These are phyloP conservation scores for Calonectria fujianensis DNA, from an alignment of 2,329 filamentous ascomycete genomes.

Conservation along the genomic window DNA sequence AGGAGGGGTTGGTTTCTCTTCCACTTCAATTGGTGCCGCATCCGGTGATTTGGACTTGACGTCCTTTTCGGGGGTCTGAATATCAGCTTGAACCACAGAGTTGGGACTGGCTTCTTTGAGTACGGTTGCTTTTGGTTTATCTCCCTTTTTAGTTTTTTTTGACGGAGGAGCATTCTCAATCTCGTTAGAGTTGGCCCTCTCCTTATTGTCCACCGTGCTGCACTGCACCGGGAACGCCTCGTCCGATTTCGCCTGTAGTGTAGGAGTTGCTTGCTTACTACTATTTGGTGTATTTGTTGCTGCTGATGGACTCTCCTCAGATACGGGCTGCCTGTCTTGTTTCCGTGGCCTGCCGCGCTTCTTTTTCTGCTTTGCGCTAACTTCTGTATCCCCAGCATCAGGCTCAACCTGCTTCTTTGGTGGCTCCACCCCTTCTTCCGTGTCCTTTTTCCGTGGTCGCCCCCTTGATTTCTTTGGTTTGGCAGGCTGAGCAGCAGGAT, in stretches of 20 bases:
- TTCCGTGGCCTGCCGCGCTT: constrained; percentile 67
- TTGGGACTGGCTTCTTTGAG: constrained; percentile 43
- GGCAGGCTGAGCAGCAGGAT: constrained; percentile 41
- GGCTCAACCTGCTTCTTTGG: constrained; percentile 34
- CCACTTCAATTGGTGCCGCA: constrained; percentile 19
- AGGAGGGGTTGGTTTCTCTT: constrained; percentile 25
- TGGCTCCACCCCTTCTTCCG: constrained; percentile 37
- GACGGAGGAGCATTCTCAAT: not conserved
- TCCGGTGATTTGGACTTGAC: constrained; percentile 26
- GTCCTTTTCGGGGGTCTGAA: constrained; percentile 28
- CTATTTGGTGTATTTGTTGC: constrained; percentile 4
- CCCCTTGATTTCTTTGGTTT: constrained; percentile 58
- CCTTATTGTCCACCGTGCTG: not conserved
- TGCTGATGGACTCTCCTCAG: constrained; percentile 34
- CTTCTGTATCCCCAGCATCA: constrained; percentile 36
- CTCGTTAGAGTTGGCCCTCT: constrained; percentile 1
- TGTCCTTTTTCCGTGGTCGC: constrained; percentile 57
- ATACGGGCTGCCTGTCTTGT: constrained; percentile 47
- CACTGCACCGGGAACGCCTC: not conserved
- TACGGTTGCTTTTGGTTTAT: constrained; percentile 4
- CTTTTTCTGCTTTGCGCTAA: constrained; percentile 54
- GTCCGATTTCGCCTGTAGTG: constrained; percentile 17
- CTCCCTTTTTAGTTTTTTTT: not conserved
- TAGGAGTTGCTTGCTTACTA: constrained; percentile 3
- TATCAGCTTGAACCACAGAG: not conserved